These are phyloP conservation scores for Lentinula guzmanii DNA, from an alignment of 768 basidiomycete genomes.

Conservation along the genomic window DNA sequence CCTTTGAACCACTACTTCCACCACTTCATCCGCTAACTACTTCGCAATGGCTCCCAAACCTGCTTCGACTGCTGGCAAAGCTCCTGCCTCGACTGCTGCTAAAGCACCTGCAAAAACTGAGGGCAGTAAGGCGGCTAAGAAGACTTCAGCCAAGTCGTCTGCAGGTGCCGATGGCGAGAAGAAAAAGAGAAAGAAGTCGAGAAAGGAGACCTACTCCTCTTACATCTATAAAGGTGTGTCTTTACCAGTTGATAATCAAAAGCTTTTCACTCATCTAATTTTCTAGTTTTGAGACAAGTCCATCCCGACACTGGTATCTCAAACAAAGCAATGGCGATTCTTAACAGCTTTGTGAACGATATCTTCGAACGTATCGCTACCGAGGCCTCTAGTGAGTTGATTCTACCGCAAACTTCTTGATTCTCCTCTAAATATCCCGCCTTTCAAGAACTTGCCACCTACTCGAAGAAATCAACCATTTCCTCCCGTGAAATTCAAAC, in stretches of 20 bases:
- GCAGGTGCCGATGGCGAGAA: conserved; percentile 67
- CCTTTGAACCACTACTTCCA: conserved; percentile 11
- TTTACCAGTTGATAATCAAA: background rate
- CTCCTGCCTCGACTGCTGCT: conserved; percentile 62
- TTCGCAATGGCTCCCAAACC: conserved; percentile 62
- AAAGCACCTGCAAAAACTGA: conserved; percentile 73
- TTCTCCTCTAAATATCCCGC: background rate
- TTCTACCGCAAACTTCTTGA: background rate
- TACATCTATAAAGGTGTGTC: conserved; percentile 84
- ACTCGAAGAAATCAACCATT: conserved; percentile 98
- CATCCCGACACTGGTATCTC: conserved; percentile 99
- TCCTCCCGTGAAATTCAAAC: conserved; percentile 99
- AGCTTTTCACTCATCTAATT: background rate
- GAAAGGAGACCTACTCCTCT: conserved; percentile 91
- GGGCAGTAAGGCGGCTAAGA: conserved; percentile 74
- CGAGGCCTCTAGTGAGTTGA: conserved; percentile 75
- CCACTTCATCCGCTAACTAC: conserved; percentile 7
- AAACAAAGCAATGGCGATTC: conserved; percentile 97
- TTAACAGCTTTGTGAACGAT: conserved; percentile 95
- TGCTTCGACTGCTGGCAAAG: conserved; percentile 81
- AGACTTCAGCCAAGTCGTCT: conserved; percentile 50
- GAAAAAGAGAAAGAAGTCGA: conserved; percentile 81
- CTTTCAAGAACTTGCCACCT: conserved; percentile 81
- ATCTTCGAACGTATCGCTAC: conserved; percentile 92
- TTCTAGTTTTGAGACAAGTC: conserved; percentile 86